Evolutionary conservation across 2,329 filamentous ascomycete genomes (phyloP).

Genomic region (Anthostomella pinea): DNA sequence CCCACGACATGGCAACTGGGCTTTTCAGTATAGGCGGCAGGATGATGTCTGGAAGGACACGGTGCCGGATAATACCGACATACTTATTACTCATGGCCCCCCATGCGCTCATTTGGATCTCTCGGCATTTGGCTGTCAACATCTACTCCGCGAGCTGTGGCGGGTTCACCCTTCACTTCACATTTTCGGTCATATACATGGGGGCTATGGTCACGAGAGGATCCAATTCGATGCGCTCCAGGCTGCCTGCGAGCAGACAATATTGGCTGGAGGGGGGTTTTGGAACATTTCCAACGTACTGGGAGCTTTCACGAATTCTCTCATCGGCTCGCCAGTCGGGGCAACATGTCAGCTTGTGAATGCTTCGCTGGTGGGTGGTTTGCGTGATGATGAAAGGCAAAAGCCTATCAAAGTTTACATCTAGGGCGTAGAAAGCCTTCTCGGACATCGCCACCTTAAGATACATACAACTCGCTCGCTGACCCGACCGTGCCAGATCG

Average conservation of each 20-base stretch:
- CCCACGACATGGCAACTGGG: constrained; percentile 35
- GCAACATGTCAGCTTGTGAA: constrained; percentile 16
- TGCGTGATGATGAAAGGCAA: constrained; percentile 16
- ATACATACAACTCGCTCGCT: too few relatives aligned
- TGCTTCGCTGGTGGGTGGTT: constrained; percentile 14
- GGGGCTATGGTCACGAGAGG: constrained; percentile 31
- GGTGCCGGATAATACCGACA: constrained; percentile 28
- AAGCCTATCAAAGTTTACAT: constrained; percentile 18
- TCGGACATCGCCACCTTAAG: too few relatives aligned
- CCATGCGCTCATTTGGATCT: constrained; percentile 37
- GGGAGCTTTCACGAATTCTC: constrained; percentile 1
- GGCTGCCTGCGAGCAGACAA: constrained; percentile 21
- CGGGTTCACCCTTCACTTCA: constrained; percentile 32
- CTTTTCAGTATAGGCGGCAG: constrained; percentile 39
- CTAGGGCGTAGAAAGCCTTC: too few relatives aligned
- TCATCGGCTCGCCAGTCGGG: constrained; percentile 4
- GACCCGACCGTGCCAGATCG: too few relatives aligned
- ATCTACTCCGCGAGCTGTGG: constrained; percentile 31
- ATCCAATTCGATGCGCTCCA: constrained; percentile 30
- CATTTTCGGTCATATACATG: constrained; percentile 40
- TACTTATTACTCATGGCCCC: constrained; percentile 40
- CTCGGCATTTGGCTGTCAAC: constrained; percentile 28
- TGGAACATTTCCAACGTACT: constrained; percentile 13
- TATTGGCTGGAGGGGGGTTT: constrained; percentile 15
- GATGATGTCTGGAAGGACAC: constrained; percentile 24